These are phyloP conservation scores for Pleurotus tuber-regium DNA, from an alignment of 768 basidiomycete species.

Conservation along the genomic window DNA sequence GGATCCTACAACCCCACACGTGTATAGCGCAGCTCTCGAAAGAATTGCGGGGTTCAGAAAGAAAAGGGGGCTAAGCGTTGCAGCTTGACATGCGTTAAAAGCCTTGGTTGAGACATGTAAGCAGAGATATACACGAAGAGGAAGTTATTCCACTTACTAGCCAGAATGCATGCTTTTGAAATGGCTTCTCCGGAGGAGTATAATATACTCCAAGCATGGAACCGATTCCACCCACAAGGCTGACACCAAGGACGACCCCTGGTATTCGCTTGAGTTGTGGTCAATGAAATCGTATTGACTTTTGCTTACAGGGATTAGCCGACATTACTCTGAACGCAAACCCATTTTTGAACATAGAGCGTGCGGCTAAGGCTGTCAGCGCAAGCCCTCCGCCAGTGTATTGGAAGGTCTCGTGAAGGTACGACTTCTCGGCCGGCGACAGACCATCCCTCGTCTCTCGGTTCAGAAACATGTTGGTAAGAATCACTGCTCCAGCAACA, in stretches of 20 bases:
- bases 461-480: slow-evolving; percentile 66
- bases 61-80: slow-evolving; percentile 85
- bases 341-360: slow-evolving; percentile 71
- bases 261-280: background rate
- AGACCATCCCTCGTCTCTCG: slow-evolving; percentile 75
- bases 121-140: background rate
- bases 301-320: slow-evolving; percentile 70
- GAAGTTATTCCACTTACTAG: slow-evolving; percentile 45
- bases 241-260: slow-evolving; percentile 83
- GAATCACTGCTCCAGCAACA: slow-evolving; percentile 68
- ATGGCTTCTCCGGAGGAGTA: slow-evolving; percentile 72
- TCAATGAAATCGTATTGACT: background rate
- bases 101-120: slow-evolving; percentile 39
- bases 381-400: slow-evolving; percentile 81
- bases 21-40: slow-evolving; percentile 86
- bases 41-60: slow-evolving; percentile 85
- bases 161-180: slow-evolving; percentile 83
- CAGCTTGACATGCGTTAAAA: slow-evolving; percentile 85
- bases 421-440: slow-evolving; percentile 57
- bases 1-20: slow-evolving; percentile 80
- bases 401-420: slow-evolving; percentile 76
- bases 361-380: slow-evolving; percentile 76
- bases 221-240: slow-evolving; percentile 76
- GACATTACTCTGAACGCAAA: slow-evolving; percentile 73
- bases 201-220: slow-evolving; percentile 82